These are phyloP conservation scores for Colletotrichum costaricense DNA, from an alignment of 2,329 filamentous ascomycete species.

Conservation along the genomic window DNA sequence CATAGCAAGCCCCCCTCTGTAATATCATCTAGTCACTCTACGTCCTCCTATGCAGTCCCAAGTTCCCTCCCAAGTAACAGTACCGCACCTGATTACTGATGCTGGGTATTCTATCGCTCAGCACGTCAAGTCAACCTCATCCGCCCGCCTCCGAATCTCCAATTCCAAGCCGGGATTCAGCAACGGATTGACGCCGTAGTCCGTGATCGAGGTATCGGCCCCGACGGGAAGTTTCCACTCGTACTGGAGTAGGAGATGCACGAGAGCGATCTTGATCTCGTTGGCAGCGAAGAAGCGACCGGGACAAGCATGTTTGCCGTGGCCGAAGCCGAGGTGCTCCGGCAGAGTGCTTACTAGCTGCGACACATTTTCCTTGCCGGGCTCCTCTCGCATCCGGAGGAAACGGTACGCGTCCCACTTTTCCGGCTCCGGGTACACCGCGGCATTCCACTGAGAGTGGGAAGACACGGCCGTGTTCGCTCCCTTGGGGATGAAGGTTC, in stretches of 20 bases:
- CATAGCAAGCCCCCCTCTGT: background rate
- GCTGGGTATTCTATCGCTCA: background rate
- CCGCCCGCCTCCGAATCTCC: conserved; percentile 6
- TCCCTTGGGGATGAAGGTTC: conserved; percentile 30
- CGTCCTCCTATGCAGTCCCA: too few species aligned
- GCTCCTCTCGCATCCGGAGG: conserved; percentile 15
- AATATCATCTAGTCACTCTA: background rate
- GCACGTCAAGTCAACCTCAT: background rate
- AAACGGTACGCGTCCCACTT: conserved; percentile 20
- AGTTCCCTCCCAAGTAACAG: too few species aligned
- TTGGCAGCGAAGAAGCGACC: conserved; percentile 51
- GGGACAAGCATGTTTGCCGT: conserved; percentile 51
- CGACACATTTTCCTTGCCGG: conserved; percentile 38
- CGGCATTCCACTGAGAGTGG: background rate
- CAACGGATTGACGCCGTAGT: background rate
- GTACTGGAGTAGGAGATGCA: conserved; percentile 21
- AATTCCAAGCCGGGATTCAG: conserved; percentile 10
- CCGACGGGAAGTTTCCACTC: conserved; percentile 12
- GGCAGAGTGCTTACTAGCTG: conserved; percentile 54
- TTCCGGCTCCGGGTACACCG: conserved; percentile 15
- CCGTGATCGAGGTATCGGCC: background rate
- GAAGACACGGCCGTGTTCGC: conserved; percentile 1
- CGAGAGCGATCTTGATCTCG: conserved; percentile 46
- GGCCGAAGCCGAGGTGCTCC: conserved; percentile 49
- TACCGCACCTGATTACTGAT: too few species aligned